Percentiles rank a stretch among this genome's conserved stretches.
These are phyloP conservation scores for Kluyveromyces nonfermentans DNA, from an alignment of 805 yeast species.

Conservation along the genomic window DNA sequence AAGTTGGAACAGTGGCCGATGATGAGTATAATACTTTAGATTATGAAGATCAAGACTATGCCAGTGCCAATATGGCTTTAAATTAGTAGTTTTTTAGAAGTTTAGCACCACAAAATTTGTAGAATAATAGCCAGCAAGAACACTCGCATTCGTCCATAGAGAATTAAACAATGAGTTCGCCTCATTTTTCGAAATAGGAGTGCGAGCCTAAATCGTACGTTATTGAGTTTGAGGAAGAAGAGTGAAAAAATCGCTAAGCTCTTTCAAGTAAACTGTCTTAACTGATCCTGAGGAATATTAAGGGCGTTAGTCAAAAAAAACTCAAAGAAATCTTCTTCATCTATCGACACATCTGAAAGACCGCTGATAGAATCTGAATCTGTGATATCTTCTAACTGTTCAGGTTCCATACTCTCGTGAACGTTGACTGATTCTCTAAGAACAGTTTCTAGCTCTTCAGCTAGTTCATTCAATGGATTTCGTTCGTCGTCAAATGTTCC, in stretches of 20 bases:
- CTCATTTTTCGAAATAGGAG: too few species aligned
- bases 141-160: too few species aligned
- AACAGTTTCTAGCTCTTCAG: not conserved
- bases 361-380: not conserved
- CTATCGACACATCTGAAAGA: conserved; percentile 25
- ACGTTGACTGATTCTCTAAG: not conserved
- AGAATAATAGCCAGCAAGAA: not conserved
- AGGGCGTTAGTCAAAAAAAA: conserved; percentile 48
- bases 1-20: conserved; percentile 18
- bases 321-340: conserved; percentile 65
- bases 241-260: too few species aligned
- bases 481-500: not conserved
- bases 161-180: too few species aligned
- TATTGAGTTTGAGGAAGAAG: too few species aligned
- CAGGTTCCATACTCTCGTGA: not conserved
- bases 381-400: not conserved
- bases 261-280: not conserved
- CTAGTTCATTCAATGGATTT: not conserved
- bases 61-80: not conserved
- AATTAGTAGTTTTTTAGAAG: not conserved
- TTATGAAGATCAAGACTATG: conserved; percentile 2
- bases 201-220: too few species aligned
- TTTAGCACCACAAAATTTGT: not conserved
- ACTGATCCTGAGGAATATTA: conserved; percentile 13
- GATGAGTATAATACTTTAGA: conserved; percentile 18